Evolutionary conservation across 2,329 filamentous ascomycete species (phyloP), one percentile per base, ranked within the genome.

Genomic region (Aspergillus uvarum): DNA sequence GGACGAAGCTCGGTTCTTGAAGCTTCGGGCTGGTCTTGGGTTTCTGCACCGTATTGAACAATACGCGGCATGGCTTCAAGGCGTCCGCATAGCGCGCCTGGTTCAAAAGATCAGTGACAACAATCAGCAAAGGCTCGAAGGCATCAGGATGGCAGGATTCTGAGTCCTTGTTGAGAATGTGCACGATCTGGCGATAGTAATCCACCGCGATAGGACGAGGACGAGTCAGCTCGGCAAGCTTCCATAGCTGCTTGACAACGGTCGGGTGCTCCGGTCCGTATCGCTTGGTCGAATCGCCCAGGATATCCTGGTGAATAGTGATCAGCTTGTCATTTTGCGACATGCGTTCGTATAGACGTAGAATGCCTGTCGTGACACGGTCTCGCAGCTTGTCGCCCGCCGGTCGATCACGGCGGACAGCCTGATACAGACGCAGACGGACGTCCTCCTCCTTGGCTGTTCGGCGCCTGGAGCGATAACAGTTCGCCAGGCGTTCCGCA

Each of bases 401-500:
- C 5, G 66, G 65, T 16, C 71, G 68, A 48, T 60, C 66, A 11
- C 58, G 60, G 14, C 71, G 68, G 44, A 75, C 60, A 5, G 72
- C 72, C 22, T 65, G 69, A 65, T 77, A 78, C 14, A 78, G 58
- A 3, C 75, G 70, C 12, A 69, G 56, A 22, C 71, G 66, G 42
- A 75, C 66, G 35, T 76, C 70, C 52, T 77, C 74, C 53, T 76
- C 74, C 49, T 76, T 76, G 12, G 61, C 58, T 47, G 65, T 63
- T 12, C 72, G 69, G 19, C 72, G 72, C 11, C 75, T 69, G 32
- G 66, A 70, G 52, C 70, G 68, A 63, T 84, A 82, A 62, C 77
- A 80, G 32, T 79, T 71, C 0, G 76, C 77, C 24, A 84, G 72
- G 0, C 73, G 73, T 58, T 81, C 76, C 2, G 81, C 79, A 1